A percentile compares a stretch with the other conserved stretches of the same genome.
Conservation (phyloP, 768 basidiomycete species). For the Phaeolepiota aurea region DNA sequence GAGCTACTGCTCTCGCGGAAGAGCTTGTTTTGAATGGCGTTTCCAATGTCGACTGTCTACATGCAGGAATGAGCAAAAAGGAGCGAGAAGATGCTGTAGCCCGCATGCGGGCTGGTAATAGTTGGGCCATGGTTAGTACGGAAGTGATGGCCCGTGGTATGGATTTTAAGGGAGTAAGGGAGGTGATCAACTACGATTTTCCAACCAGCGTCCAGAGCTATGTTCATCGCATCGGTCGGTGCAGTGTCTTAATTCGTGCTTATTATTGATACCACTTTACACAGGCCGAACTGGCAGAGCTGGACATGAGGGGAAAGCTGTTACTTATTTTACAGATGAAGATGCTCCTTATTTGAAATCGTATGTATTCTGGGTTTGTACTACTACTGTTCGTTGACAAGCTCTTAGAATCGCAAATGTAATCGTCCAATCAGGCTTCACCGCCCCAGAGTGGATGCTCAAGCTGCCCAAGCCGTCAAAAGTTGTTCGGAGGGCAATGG, state of each 20-base stretch:
- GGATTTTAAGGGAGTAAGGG: conserved; percentile 91
- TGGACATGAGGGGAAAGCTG: conserved; percentile 84
- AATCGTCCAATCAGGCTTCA: conserved; percentile 84
- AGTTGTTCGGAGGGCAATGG: conserved; percentile 78
- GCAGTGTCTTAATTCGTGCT: background rate
- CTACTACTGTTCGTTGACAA: conserved; percentile 5
- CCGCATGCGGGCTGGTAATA: conserved; percentile 81
- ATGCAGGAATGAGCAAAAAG: conserved; percentile 82
- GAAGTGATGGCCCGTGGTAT: conserved; percentile 98
- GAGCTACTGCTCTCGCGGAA: conserved; percentile 71
- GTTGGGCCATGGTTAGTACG: conserved; percentile 94
- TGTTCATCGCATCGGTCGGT: conserved; percentile 83
- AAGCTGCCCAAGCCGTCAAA: conserved; percentile 91
- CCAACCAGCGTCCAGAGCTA: conserved; percentile 94
- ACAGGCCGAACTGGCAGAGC: conserved; percentile 91
- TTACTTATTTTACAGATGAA: conserved; percentile 93
- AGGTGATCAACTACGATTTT: conserved; percentile 97
- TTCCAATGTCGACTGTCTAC: conserved; percentile 79
- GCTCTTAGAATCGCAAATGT: conserved; percentile 82
- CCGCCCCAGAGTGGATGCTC: conserved; percentile 92
- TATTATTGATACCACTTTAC: background rate
- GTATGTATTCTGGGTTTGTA: conserved; percentile 28
- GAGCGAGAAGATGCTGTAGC: conserved; percentile 81
- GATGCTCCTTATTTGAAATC: conserved; percentile 90
- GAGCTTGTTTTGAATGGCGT: conserved; percentile 76